A percentile compares a stretch with the other conserved stretches of the same genome.
phyloP scores from a whole-genome alignment of 2,329 filamentous ascomycete species.

The Arthrobotrys conoides region DNA sequence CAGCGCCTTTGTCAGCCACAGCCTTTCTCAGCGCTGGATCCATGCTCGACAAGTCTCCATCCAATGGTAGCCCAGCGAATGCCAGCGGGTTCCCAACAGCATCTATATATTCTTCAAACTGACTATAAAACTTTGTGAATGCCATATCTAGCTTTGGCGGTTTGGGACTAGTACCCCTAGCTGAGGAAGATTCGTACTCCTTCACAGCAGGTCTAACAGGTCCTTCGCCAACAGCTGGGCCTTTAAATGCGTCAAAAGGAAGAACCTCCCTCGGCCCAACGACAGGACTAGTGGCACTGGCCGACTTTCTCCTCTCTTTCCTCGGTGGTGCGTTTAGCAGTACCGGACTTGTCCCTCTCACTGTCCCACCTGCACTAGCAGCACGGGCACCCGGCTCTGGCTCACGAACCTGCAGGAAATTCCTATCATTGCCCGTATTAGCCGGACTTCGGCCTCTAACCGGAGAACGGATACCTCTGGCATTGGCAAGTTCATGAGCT shows the following conservation, averaged over 20 bases:
- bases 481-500: slow-evolving; percentile 58
- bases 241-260: slow-evolving; percentile 49
- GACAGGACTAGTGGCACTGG: slow-evolving; percentile 49
- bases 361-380: slow-evolving; percentile 54
- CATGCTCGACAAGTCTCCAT: slow-evolving; percentile 59
- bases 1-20: slow-evolving; percentile 67
- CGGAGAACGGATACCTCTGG: slow-evolving; percentile 60
- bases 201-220: slow-evolving; percentile 55
- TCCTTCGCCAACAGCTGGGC: slow-evolving; percentile 34
- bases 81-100: slow-evolving; percentile 81
- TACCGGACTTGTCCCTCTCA: slow-evolving; percentile 56
- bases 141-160: slow-evolving; percentile 75
- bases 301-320: slow-evolving; percentile 58
- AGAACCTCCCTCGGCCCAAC: slow-evolving; percentile 49
- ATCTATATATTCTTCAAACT: slow-evolving; percentile 89
- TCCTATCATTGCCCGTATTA: slow-evolving; percentile 46
- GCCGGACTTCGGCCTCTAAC: slow-evolving; percentile 60
- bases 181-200: slow-evolving; percentile 46
- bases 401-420: slow-evolving; percentile 59
- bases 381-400: slow-evolving; percentile 55
- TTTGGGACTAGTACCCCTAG: slow-evolving; percentile 45
- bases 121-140: slow-evolving; percentile 91
- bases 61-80: slow-evolving; percentile 89
- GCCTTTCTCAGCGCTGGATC: slow-evolving; percentile 59
- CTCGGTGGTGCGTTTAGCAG: slow-evolving; percentile 52